Evolutionary conservation across 768 basidiomycete species (phyloP), one percentile per base, ranked within the genome.

Genomic region (Suillus decipiens): DNA sequence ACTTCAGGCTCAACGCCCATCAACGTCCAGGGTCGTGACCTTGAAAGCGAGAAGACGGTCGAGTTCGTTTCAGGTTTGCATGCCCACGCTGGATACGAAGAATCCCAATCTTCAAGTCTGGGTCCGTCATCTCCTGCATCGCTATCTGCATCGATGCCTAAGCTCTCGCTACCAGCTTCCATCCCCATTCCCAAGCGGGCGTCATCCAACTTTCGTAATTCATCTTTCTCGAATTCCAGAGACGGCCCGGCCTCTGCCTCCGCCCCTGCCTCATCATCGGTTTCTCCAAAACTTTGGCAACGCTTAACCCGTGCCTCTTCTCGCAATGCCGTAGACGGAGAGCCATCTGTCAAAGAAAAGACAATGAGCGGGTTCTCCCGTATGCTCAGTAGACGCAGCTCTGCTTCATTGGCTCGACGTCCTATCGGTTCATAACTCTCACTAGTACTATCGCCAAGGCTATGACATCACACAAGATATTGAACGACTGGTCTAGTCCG

Each of bases 221-320:
- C 53, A 17, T 62, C 67, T 12, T 53, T 61, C 33, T 64, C 66
- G 14, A 61, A 55, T 28, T 28, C 42, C 50, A 48, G 60, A 43
- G 59, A 58, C 41, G 17, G 28, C 34, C 0, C 28, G 2, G 19
- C 11, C 53, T 43, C 36, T 28, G 34, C 39, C 8, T 57, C 65
- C 28, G 48, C 36, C 55, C 39, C 36, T 24, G 55, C 59, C 5
- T 50, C 68, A 33, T 31, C 61, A 33, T 61, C 63, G 2, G 57
- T 55, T 2, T 53, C 69, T 24, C 63, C 68, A 5, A 65, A 66
- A 33, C 36, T 75, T 60, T 75, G 73, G 75, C 58, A 63, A 43
- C 72, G 61, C 34, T 63, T 73, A 33, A 69, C 61, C 31, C 63
- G 66, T 24, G 64, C 59, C 24, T 61, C 64, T 45, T 70, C 69